Evolutionary conservation across 2,329 filamentous ascomycete species (phyloP).

Genomic region (Cadophora sp.): DNA sequence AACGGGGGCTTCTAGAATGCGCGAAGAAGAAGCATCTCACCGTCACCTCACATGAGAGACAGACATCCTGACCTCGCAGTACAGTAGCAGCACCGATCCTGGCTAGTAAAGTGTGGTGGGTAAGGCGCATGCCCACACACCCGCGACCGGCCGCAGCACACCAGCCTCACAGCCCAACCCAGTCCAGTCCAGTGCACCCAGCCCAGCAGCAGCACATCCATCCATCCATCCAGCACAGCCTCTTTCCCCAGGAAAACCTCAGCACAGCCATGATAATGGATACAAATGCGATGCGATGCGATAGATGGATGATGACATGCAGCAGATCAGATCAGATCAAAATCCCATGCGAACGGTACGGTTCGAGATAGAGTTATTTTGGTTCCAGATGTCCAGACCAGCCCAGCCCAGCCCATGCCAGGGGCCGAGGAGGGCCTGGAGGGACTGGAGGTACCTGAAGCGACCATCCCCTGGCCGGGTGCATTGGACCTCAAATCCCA

Average conservation of each 20-base stretch:
- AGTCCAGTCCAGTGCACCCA: too few relatives aligned
- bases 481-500: too few relatives aligned
- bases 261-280: constrained; percentile 16
- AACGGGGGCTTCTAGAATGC: constrained; percentile 7
- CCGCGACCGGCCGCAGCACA: not conserved
- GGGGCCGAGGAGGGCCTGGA: too few relatives aligned
- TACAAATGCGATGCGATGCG: not conserved
- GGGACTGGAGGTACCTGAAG: too few relatives aligned
- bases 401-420: not conserved
- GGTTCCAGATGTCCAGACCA: too few relatives aligned
- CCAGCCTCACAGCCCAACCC: too few relatives aligned
- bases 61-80: too few relatives aligned
- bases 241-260: constrained; percentile 3
- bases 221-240: constrained; percentile 10
- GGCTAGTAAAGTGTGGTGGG: too few relatives aligned
- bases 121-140: not conserved
- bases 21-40: constrained; percentile 1
- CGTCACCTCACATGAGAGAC: not conserved
- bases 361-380: too few relatives aligned
- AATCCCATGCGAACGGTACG: constrained; percentile 5
- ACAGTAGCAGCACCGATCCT: too few relatives aligned
- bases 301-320: constrained; percentile 8
- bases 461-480: too few relatives aligned
- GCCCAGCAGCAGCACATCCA: not conserved
- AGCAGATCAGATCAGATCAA: not conserved